Evolutionary conservation across 768 basidiomycete genomes (phyloP).

Genomic region (Cyathus striatus): DNA sequence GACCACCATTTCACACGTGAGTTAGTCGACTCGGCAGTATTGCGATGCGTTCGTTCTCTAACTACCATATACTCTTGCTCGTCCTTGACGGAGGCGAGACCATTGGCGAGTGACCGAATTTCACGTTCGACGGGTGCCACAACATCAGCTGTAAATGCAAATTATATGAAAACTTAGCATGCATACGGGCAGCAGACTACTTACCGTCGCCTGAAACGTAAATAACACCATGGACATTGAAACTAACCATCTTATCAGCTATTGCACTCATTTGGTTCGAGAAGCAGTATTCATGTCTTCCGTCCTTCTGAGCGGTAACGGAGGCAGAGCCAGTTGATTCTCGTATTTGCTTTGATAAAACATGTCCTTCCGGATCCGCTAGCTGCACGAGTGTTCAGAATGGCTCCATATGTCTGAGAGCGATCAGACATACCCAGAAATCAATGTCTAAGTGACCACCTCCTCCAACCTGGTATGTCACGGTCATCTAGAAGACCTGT

Average conservation of each 20-base stretch:
- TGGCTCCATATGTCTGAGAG: neutral
- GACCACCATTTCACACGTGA: constrained; percentile 99
- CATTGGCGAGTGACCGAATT: constrained; percentile 79
- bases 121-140: constrained; percentile 96
- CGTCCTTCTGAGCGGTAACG: constrained; percentile 83
- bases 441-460: constrained; percentile 97
- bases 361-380: constrained; percentile 62
- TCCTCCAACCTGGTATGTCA: constrained; percentile 97
- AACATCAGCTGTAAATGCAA: constrained; percentile 41
- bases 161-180: neutral
- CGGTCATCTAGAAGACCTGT: constrained; percentile 73
- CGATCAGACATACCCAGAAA: constrained; percentile 66
- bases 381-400: constrained; percentile 44
- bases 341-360: constrained; percentile 76
- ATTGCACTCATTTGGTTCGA: constrained; percentile 98
- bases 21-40: constrained; percentile 93
- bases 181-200: constrained; percentile 16
- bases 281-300: constrained; percentile 94
- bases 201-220: constrained; percentile 87
- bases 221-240: constrained; percentile 97
- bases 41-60: constrained; percentile 86
- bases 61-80: constrained; percentile 99
- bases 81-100: constrained; percentile 87
- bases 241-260: constrained; percentile 93
- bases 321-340: constrained; percentile 87